Evolutionary conservation across 2,329 filamentous ascomycete genomes (phyloP).

Genomic region (Didymella glomerata): DNA sequence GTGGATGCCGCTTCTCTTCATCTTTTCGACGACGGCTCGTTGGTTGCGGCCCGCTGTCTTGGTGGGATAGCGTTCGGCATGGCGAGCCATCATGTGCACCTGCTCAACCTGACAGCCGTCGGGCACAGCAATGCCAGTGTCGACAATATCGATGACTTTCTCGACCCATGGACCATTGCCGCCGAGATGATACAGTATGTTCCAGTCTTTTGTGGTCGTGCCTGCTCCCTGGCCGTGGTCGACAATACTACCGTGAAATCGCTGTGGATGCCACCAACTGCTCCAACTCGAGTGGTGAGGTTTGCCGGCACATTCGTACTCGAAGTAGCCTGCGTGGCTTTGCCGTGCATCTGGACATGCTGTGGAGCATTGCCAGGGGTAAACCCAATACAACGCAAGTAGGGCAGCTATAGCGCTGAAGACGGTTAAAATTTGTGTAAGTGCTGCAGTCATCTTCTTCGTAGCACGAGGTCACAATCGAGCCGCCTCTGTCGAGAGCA

Average conservation of each 20-base stretch:
- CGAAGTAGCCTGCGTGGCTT: conserved; percentile 32
- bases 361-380: not conserved
- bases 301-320: conserved; percentile 38
- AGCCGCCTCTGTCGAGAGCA: not conserved
- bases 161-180: conserved; percentile 66
- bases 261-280: conserved; percentile 48
- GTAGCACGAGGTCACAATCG: not conserved
- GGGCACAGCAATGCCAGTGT: conserved; percentile 55
- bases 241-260: conserved; percentile 15
- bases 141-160: conserved; percentile 54
- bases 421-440: not conserved
- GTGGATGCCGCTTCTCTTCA: conserved; percentile 52
- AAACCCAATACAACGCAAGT: conserved; percentile 16
- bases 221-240: conserved; percentile 37
- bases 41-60: conserved; percentile 58
- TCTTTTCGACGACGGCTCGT: conserved; percentile 57
- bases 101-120: conserved; percentile 62
- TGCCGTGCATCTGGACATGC: not conserved
- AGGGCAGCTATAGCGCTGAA: conserved; percentile 5
- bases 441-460: not conserved
- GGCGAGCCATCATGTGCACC: conserved; percentile 68
- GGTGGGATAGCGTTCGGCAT: conserved; percentile 67
- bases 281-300: conserved; percentile 47
- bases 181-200: conserved; percentile 62
- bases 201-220: conserved; percentile 52